These are phyloP conservation scores for Striga asiatica DNA, from an alignment of 257 asterid genomes.

Conservation along the genomic window DNA sequence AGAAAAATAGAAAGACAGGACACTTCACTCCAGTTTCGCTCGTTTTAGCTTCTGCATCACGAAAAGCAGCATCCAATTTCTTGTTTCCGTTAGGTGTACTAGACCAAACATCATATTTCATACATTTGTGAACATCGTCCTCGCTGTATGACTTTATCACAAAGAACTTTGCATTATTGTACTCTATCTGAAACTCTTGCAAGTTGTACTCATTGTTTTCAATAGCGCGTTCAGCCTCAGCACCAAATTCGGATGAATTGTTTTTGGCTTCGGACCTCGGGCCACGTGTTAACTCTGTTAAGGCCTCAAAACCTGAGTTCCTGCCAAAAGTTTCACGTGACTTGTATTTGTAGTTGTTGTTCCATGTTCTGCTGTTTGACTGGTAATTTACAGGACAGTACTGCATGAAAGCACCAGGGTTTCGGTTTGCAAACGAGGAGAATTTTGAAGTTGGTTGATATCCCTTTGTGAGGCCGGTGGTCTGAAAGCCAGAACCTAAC, in stretches of 20 bases:
- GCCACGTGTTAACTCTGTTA: constrained; percentile 56
- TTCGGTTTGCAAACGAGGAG: constrained; percentile 29
- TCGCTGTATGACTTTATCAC: constrained; percentile 76
- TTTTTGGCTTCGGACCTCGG: constrained; percentile 37
- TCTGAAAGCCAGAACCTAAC: constrained; percentile 38
- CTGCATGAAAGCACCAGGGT: constrained; percentile 32
- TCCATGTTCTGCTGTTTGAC: constrained; percentile 34
- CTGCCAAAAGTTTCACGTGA: constrained; percentile 27
- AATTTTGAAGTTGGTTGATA: constrained; percentile 31
- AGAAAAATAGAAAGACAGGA: constrained; percentile 60
- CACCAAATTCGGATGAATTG: constrained; percentile 16
- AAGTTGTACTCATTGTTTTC: constrained; percentile 33
- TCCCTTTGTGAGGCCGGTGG: constrained; percentile 27
- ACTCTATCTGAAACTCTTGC: constrained; percentile 35
- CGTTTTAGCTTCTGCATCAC: constrained; percentile 34
- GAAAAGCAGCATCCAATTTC: constrained; percentile 50
- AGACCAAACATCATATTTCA: constrained; percentile 71
- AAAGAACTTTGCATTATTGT: constrained; percentile 43
- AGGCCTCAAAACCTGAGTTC: constrained; percentile 33
- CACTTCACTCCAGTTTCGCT: constrained; percentile 32
- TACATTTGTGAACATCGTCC: constrained; percentile 63
- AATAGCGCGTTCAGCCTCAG: constrained; percentile 27
- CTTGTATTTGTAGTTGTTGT: constrained; percentile 32
- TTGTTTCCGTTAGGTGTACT: constrained; percentile 66
- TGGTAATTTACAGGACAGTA: constrained; percentile 34